A percentile compares a stretch with the other conserved stretches of the same genome.
Evolutionary conservation across 441 rosid genomes (phyloP).

Genomic region (Aquilaria agallochum): DNA sequence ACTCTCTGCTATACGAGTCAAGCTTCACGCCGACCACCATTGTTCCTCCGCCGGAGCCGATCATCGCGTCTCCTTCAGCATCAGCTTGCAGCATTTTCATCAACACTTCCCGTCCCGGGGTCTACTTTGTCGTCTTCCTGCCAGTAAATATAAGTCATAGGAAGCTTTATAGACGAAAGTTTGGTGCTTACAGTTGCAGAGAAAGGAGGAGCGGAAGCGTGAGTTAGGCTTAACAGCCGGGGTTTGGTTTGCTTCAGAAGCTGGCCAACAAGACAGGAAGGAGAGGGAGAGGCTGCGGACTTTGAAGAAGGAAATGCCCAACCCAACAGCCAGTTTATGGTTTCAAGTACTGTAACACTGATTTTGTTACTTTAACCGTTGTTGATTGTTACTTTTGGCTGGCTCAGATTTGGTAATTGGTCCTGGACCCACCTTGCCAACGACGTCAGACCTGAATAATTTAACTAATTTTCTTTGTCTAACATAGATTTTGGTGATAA

Average conservation of each 20-base stretch:
- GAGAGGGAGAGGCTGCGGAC: conserved; percentile 17
- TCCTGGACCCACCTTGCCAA: not conserved
- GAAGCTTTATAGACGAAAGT: conserved; percentile 22
- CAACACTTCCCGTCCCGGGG: conserved; percentile 1
- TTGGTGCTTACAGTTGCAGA: not conserved
- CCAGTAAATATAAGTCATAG: conserved; percentile 27
- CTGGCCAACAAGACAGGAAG: conserved; percentile 31
- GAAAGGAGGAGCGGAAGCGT: conserved; percentile 8
- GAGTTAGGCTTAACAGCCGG: conserved; percentile 33
- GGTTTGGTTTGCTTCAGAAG: conserved; percentile 41
- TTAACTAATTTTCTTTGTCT: not conserved
- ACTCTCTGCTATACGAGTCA: conserved; percentile 56
- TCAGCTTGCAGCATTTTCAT: conserved; percentile 35
- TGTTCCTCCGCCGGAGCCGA: conserved; percentile 36
- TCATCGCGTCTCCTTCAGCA: conserved; percentile 19
- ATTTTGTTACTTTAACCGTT: conserved; percentile 3
- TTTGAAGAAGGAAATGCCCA: conserved; percentile 4
- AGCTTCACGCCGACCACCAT: conserved; percentile 68
- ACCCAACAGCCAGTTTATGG: not conserved
- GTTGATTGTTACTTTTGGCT: conserved; percentile 3
- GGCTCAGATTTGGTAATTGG: not conserved
- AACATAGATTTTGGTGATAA: not conserved
- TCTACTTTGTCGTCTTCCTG: conserved; percentile 15
- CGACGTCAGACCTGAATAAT: conserved; percentile 7
- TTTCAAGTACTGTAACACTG: conserved; percentile 6